Percentiles rank a stretch among this genome's conserved stretches.
These are phyloP conservation scores for Eutrema japonicum DNA, from an alignment of 345 rosid species.

Conservation along the genomic window DNA sequence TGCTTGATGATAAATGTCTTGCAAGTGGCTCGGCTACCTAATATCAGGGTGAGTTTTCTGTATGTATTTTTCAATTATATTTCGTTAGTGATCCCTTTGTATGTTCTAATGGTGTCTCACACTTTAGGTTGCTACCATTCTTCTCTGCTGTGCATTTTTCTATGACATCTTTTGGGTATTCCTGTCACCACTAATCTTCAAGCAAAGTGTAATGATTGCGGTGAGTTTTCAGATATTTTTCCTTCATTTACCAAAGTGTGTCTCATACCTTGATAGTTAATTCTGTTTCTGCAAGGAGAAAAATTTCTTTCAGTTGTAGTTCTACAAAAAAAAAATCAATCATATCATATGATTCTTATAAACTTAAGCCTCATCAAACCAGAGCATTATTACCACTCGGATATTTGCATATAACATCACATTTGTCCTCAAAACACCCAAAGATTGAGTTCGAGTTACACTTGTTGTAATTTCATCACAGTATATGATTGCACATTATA, in stretches of 20 bases:
- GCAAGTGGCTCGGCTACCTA: slow-evolving; percentile 94
- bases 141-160: slow-evolving; percentile 89
- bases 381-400: not conserved
- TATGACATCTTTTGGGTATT: slow-evolving; percentile 99
- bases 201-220: slow-evolving; percentile 94
- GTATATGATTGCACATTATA: not conserved
- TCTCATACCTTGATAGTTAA: not conserved
- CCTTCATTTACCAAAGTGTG: not conserved
- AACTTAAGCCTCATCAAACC: not conserved
- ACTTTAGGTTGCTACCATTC: slow-evolving; percentile 89
- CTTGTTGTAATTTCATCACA: not conserved
- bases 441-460: slow-evolving; percentile 15
- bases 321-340: not conserved
- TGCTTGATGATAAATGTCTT: slow-evolving; percentile 96
- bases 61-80: slow-evolving; percentile 3
- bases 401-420: not conserved
- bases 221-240: slow-evolving; percentile 53
- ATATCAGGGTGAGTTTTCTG: slow-evolving; percentile 67
- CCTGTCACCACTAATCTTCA: slow-evolving; percentile 85
- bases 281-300: slow-evolving; percentile 11
- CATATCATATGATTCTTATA: not conserved
- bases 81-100: slow-evolving; percentile 18
- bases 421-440: not conserved
- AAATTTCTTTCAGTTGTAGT: not conserved
- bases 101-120: slow-evolving; percentile 43